Evolutionary conservation across 441 rosid genomes (phyloP).

Genomic region (Gossypium trilobum): DNA sequence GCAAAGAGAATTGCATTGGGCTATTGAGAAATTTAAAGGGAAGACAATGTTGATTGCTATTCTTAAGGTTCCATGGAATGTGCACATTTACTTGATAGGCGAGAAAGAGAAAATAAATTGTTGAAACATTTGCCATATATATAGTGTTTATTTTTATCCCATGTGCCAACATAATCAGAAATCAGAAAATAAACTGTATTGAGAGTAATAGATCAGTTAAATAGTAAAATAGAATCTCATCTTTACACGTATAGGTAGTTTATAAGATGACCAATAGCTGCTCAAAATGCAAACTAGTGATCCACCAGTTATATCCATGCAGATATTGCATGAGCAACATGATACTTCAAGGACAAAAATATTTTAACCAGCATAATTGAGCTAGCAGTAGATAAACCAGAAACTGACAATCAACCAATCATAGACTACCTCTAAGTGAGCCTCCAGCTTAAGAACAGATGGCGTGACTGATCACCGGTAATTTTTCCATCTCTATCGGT

Average conservation of each 20-base stretch:
- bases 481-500: constrained; percentile 88
- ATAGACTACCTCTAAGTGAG: constrained; percentile 76
- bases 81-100: no score
- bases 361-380: constrained; percentile 8
- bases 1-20: no score
- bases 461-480: constrained; percentile 80
- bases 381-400: constrained; percentile 7
- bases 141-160: no score
- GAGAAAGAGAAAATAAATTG: no score
- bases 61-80: no score
- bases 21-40: no score
- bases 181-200: no score
- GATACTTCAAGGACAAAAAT: background rate
- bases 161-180: no score
- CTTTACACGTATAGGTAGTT: background rate
- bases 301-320: background rate
- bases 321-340: constrained; percentile 7
- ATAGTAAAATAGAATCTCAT: background rate
- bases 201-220: background rate
- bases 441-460: constrained; percentile 89
- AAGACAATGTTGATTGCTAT: no score
- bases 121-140: no score
- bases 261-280: background rate
- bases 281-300: background rate
- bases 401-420: background rate